Conservation (phyloP, 2,329 filamentous ascomycete genomes). For the Sporothrix curviconia region DNA sequence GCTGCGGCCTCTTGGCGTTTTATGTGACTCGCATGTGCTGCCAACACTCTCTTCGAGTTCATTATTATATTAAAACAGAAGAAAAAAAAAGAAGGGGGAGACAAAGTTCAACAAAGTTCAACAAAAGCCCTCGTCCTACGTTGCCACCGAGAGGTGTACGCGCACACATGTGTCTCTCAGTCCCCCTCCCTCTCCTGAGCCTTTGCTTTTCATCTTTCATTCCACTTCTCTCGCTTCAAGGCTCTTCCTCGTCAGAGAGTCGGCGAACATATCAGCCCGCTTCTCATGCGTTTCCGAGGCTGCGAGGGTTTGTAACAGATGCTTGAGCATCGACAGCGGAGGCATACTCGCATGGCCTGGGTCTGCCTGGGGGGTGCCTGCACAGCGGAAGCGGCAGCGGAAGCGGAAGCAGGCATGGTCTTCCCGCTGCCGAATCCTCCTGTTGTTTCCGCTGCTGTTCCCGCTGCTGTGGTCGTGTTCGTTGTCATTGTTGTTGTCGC, state of each 20-base stretch:
- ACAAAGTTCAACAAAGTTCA: not conserved
- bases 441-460: not conserved
- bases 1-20: too few relatives aligned
- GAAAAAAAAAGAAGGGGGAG: not conserved
- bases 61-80: not conserved
- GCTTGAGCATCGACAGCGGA: not conserved
- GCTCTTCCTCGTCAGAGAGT: slow-evolving; percentile 44
- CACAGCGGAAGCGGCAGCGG: not conserved
- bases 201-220: not conserved
- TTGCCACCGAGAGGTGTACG: too few relatives aligned
- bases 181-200: not conserved
- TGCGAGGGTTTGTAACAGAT: too few relatives aligned
- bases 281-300: slow-evolving; percentile 59
- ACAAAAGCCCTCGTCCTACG: too few relatives aligned
- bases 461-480: not conserved
- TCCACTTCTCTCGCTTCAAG: not conserved
- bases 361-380: not conserved
- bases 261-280: slow-evolving; percentile 85
- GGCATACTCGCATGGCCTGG: too few relatives aligned
- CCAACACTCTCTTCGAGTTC: too few relatives aligned
- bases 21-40: too few relatives aligned
- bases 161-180: too few relatives aligned
- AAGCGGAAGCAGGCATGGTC: too few relatives aligned
- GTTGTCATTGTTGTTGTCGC: not conserved
- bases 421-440: not conserved